Conservation (phyloP, 371 early-diverging fungal species). For the Fennellomyces sp. region DNA sequence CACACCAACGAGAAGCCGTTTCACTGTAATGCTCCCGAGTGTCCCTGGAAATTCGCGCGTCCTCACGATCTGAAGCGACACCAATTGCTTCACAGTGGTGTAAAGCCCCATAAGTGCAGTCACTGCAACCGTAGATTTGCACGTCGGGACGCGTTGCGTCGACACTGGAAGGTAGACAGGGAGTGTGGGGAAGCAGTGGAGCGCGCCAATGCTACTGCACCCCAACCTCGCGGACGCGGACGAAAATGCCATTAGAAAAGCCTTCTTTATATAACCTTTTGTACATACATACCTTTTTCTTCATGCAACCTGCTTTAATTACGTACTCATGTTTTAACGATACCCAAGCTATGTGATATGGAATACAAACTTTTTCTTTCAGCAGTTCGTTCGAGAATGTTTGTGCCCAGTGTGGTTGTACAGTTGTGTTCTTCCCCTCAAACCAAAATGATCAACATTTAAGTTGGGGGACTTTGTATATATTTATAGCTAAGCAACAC, state of each 20-base stretch:
- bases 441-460: too few species aligned
- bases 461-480: too few species aligned
- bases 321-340: too few species aligned
- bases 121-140: slow-evolving; percentile 72
- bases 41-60: slow-evolving; percentile 66
- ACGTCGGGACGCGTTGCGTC: slow-evolving; percentile 70
- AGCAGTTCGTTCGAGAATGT: too few species aligned
- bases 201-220: too few species aligned
- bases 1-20: slow-evolving; percentile 74
- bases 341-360: too few species aligned
- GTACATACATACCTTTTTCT: too few species aligned
- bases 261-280: background rate
- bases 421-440: too few species aligned
- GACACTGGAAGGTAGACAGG: slow-evolving; percentile 57
- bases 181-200: slow-evolving; percentile 1
- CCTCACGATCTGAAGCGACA: slow-evolving; percentile 84
- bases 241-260: background rate
- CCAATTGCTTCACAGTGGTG: slow-evolving; percentile 60
- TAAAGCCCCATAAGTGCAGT: slow-evolving; percentile 59
- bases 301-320: too few species aligned
- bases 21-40: slow-evolving; percentile 56
- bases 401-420: too few species aligned
- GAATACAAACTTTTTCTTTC: too few species aligned
- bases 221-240: background rate
- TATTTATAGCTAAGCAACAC: too few species aligned